Evolutionary conservation across 257 asterid species (phyloP).

Genomic region (Phtheirospermum japonicum): DNA sequence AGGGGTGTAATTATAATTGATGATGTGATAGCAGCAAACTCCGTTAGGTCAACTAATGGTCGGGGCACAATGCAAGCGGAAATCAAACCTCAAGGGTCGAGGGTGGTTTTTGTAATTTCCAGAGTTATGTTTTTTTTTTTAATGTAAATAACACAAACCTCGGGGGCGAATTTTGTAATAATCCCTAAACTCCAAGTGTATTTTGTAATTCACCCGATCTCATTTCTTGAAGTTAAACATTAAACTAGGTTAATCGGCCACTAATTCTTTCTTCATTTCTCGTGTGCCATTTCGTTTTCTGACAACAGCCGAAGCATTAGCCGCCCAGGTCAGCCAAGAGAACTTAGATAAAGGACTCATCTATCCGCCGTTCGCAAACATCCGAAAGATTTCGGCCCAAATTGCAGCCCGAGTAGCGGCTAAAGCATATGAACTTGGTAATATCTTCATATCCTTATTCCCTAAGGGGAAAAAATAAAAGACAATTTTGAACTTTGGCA

Average conservation of each 20-base stretch:
- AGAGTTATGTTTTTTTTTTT: background rate
- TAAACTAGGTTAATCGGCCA: background rate
- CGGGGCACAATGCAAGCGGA: background rate
- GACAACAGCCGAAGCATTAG: conserved; percentile 89
- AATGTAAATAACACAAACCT: background rate
- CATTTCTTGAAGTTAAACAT: background rate
- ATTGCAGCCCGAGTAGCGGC: conserved; percentile 93
- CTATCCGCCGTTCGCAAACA: conserved; percentile 82
- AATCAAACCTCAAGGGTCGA: background rate
- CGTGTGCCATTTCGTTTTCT: conserved; percentile 18
- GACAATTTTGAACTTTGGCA: background rate
- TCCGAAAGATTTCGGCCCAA: conserved; percentile 90
- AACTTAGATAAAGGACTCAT: conserved; percentile 79
- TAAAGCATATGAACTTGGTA: conserved; percentile 94
- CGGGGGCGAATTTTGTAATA: background rate
- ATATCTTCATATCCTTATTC: conserved; percentile 8
- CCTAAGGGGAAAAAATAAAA: background rate
- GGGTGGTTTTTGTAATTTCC: background rate
- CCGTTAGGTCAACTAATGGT: background rate
- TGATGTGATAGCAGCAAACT: background rate
- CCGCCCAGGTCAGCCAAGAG: conserved; percentile 76
- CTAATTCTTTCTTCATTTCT: background rate
- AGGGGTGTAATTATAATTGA: background rate
- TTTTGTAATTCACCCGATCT: background rate
- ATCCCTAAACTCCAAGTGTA: background rate